Conservation (phyloP, 1,284 basidiomycete species). For the Trichosporon asahii region DNA sequence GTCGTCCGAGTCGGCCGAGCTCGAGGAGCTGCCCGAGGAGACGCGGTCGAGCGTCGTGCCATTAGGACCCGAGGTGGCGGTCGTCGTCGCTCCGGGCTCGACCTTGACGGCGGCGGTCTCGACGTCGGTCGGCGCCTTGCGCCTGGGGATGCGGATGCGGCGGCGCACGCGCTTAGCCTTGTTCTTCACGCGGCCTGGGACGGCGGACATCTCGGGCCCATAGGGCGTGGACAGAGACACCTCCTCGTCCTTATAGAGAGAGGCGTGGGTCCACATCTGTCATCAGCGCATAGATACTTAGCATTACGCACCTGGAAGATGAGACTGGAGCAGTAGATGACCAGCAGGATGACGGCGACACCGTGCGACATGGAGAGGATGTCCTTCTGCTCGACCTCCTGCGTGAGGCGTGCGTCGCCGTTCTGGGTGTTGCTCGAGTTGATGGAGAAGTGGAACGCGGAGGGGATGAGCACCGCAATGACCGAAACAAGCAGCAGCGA, state of each 20-base stretch:
- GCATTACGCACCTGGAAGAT: constrained; percentile 61
- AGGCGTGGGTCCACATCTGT: constrained; percentile 77
- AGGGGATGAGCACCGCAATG: constrained; percentile 54
- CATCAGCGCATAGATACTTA: background rate
- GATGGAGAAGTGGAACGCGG: constrained; percentile 55
- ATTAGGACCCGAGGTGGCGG: too few species aligned
- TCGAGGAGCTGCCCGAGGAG: background rate
- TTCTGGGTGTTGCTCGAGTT: constrained; percentile 30
- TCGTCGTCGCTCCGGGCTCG: background rate
- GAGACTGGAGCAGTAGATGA: constrained; percentile 67
- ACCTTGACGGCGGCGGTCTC: background rate
- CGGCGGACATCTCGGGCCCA: constrained; percentile 36
- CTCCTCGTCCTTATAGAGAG: constrained; percentile 58
- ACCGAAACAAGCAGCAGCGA: constrained; percentile 56
- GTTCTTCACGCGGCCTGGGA: constrained; percentile 27
- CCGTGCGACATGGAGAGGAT: constrained; percentile 74
- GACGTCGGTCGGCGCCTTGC: background rate
- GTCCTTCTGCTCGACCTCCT: constrained; percentile 53
- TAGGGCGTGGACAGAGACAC: constrained; percentile 41
- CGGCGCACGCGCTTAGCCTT: background rate
- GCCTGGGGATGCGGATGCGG: background rate
- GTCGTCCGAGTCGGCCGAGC: constrained; percentile 29
- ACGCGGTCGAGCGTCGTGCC: background rate
- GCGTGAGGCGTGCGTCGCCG: constrained; percentile 18
- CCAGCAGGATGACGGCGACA: constrained; percentile 73